Base-by-base conservation (phyloP, 2,329 filamentous ascomycete genomes). In the Cryphonectria naterciae region DNA sequence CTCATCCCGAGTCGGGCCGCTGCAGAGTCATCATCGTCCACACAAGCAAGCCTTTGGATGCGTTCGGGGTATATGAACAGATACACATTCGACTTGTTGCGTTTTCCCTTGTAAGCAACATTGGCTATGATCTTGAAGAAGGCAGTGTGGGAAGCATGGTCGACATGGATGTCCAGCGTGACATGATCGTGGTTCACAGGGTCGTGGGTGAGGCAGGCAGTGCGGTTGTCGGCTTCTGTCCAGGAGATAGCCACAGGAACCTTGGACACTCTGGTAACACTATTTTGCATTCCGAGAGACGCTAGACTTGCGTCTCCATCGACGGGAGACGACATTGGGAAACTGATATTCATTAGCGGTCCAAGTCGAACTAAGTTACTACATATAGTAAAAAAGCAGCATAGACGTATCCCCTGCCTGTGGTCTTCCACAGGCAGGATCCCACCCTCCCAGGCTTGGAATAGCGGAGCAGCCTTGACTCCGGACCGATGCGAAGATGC, bases 391-490 rank as follows among this genome's bases (percentile, higher is more conserved):
- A 49, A 28, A 22, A 66, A 63, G 6, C 17, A 43, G 58, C 22
- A 58, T 58, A 69, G n/a, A 63, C 65, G 37, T 71, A 71, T 66
- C 69, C 71, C 71, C 71, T 46, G 61, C 60, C 66, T 35, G 49
- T 68, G 11, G 54, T 25, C 1, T 39, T 2, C 37, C 19, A 68
- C 37, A 32, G 56, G 60, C 58, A 72, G 68, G 58, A 72, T 72
- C 71, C 71, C 71, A 35, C 71, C 71, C 71, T 62, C 71, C 71
- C 71, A 71, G 71, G 71, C 71, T 72, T 72, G 32, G 58, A 28
- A 58, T 49, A 39, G 56, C 63, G 66, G 69, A 72, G 71, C 69
- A 72, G 71, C 71, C 71, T 71, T 68, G 71, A 72, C 71, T 72
- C 66, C 67, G 49, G n/a, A 54, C 37, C 54, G 65, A 49, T 46